A percentile compares a stretch with the other conserved stretches of the same genome.
These are phyloP conservation scores for Phycomyces blakesleeanus DNA, from an alignment of 192 early-diverging fungal genomes.

Conservation along the genomic window DNA sequence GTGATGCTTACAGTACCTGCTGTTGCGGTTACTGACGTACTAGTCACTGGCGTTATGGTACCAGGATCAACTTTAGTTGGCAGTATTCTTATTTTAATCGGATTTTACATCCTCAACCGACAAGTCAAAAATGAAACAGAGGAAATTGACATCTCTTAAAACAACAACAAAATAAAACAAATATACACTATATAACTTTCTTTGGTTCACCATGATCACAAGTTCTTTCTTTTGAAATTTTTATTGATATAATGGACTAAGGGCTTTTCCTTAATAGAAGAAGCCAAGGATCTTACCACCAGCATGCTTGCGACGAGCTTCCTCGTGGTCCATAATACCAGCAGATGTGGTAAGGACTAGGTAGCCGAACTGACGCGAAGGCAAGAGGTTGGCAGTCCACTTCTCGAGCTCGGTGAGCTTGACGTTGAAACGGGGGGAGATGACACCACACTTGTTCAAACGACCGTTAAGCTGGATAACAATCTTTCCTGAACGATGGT, in stretches of 20 bases:
- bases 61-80: conserved; percentile 50
- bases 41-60: conserved; percentile 45
- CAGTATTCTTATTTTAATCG: conserved; percentile 49
- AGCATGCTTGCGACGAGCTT: conserved; percentile 93
- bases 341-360: conserved; percentile 88
- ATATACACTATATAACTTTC: too few species aligned
- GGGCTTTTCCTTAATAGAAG: conserved; percentile 65
- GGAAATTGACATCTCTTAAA: not conserved
- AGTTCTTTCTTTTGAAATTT: not conserved
- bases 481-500: conserved; percentile 97
- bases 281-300: conserved; percentile 98
- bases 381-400: conserved; percentile 95
- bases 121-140: conserved; percentile 26
- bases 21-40: conserved; percentile 59
- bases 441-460: conserved; percentile 99
- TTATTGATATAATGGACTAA: not conserved
- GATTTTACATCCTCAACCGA: conserved; percentile 47
- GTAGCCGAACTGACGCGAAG: conserved; percentile 98
- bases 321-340: conserved; percentile 99
- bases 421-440: conserved; percentile 98
- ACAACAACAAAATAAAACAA: too few species aligned
- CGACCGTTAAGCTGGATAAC: conserved; percentile 98
- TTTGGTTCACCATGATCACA: too few species aligned
- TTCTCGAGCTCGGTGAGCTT: conserved; percentile 92
- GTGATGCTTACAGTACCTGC: conserved; percentile 78